Evolutionary conservation across 345 rosid genomes (phyloP), one percentile per base, ranked within the genome.

Genomic region (Melaleuca alternifolia): DNA sequence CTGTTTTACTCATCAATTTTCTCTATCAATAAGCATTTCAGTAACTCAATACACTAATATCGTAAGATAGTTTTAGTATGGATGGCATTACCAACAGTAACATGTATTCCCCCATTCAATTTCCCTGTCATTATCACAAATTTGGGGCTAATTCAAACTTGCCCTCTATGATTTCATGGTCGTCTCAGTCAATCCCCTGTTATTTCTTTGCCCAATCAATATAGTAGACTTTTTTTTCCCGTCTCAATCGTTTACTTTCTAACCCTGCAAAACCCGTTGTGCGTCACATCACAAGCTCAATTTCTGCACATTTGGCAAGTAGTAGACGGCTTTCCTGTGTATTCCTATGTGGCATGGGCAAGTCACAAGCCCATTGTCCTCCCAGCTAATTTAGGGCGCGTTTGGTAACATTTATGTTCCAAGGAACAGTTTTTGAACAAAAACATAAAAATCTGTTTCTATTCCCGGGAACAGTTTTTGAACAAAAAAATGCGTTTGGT

Each of bases 61-160:
- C n/a, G 71, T 59, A 59, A 59, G 6, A 16, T 59, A 59, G 9
- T n/a, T 59, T 11, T 59, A 59, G n/a, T n/a, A 59, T 59, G 12
- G n/a, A 6, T 12, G 6, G n/a, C n/a, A n/a, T n/a, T 57, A 26
- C 4, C 20, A 20, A 20, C 5, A 11, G 13, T 1, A 0, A 26
- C 65, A 11, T 26, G 26, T 57, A 57, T 11, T 57, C 65, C 65
- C 30, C 30, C 62, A 57, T 57, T 57, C 62, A 57, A 57, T 10
- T 57, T 28, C 15, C 15, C 24, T 57, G 26, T 57, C 62, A 57
- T 0, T 13, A 57, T 57, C 62, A 5, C 13, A 5, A 57, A 6
- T 26, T 57, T 26, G 26, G 62, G 62, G 15, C 15, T 57, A 57
- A 57, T 26, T 59, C 62, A 15, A 11, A n/a, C 14, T 59, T n/a